Evolutionary conservation across 768 basidiomycete species (phyloP).

Genomic region (Russula foetens): DNA sequence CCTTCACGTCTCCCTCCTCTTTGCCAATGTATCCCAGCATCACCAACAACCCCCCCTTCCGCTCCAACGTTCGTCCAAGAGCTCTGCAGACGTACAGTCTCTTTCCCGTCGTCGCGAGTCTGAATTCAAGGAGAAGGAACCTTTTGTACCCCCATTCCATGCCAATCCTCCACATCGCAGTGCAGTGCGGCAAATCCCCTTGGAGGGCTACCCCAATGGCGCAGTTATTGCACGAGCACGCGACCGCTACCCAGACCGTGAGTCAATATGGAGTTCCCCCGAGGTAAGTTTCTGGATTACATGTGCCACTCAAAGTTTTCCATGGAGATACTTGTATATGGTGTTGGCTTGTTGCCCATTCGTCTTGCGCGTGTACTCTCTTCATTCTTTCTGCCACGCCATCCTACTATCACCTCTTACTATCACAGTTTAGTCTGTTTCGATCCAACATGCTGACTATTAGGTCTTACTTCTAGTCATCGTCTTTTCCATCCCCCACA

Average conservation of each 20-base stretch:
- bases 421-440: background rate
- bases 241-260: slow-evolving; percentile 13
- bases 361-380: background rate
- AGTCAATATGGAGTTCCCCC: slow-evolving; percentile 18
- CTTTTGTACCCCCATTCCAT: background rate
- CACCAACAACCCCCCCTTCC: slow-evolving; percentile 11
- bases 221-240: slow-evolving; percentile 22
- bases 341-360: background rate
- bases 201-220: slow-evolving; percentile 43
- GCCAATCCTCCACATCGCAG: slow-evolving; percentile 37
- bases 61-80: slow-evolving; percentile 13
- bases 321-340: background rate
- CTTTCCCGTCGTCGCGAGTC: slow-evolving; percentile 12
- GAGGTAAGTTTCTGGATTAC: slow-evolving; percentile 10
- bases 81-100: slow-evolving; percentile 18
- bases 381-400: background rate
- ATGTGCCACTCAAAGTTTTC: background rate
- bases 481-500: slow-evolving; percentile 11
- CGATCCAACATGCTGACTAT: background rate
- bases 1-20: slow-evolving; percentile 25
- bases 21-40: slow-evolving; percentile 10
- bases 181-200: slow-evolving; percentile 42
- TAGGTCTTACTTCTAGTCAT: background rate
- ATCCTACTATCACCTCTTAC: background rate
- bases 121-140: slow-evolving; percentile 22